These are phyloP conservation scores for Opeltia flavorubescens DNA, from an alignment of 495 filamentous ascomycete genomes.

Conservation along the genomic window DNA sequence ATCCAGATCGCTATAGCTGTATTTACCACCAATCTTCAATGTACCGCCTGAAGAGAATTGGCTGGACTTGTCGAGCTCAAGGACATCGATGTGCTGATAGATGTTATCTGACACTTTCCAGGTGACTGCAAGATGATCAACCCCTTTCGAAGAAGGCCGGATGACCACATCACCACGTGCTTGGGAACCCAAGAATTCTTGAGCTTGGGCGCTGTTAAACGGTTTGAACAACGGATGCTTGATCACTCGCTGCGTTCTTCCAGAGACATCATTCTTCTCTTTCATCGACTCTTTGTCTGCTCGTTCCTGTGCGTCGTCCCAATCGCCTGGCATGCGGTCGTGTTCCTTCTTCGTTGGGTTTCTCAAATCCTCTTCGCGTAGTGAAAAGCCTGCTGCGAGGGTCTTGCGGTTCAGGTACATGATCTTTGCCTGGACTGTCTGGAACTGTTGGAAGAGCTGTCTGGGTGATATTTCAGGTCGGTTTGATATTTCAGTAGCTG, in stretches of 20 bases:
- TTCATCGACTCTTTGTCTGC: slow-evolving; percentile 62
- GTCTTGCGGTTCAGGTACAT: slow-evolving; percentile 69
- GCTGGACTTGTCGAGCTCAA: slow-evolving; percentile 91
- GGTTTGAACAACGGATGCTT: slow-evolving; percentile 91
- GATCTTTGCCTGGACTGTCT: slow-evolving; percentile 79
- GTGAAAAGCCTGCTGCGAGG: slow-evolving; percentile 65
- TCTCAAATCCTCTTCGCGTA: slow-evolving; percentile 65
- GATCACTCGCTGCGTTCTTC: slow-evolving; percentile 81
- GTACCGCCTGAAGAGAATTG: slow-evolving; percentile 82
- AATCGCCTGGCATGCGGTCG: slow-evolving; percentile 63
- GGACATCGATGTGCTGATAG: slow-evolving; percentile 93
- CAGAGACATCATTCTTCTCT: slow-evolving; percentile 66
- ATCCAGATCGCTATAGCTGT: slow-evolving; percentile 88
- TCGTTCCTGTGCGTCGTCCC: slow-evolving; percentile 71
- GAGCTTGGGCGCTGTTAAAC: slow-evolving; percentile 85
- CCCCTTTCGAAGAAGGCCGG: slow-evolving; percentile 82
- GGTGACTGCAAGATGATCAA: slow-evolving; percentile 87
- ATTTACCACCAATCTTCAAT: slow-evolving; percentile 71
- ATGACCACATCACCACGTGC: slow-evolving; percentile 83
- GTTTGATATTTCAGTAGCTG: slow-evolving; percentile 55
- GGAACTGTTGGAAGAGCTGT: slow-evolving; percentile 50
- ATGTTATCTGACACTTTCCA: slow-evolving; percentile 96
- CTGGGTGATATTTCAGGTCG: slow-evolving; percentile 43
- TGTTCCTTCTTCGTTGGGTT: slow-evolving; percentile 48
- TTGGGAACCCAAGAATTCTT: slow-evolving; percentile 80